Conservation (phyloP, 2,329 filamentous ascomycete species). For the Alternaria tenuissima region DNA sequence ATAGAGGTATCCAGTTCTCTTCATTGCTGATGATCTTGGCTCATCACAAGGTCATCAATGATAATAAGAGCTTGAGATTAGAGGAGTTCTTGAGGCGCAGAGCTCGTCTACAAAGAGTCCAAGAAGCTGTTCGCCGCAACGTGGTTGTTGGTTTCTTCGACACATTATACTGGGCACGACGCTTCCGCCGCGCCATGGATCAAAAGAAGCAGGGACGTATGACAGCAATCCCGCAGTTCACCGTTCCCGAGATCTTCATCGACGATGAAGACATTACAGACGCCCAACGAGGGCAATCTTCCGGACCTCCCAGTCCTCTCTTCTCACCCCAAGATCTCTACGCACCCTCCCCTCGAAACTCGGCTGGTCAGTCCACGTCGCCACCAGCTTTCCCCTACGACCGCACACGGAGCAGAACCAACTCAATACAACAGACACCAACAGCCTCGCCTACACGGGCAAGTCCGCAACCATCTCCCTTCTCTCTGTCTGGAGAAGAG, state of each 20-base stretch:
- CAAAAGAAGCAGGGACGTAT: slow-evolving; percentile 76
- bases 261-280: slow-evolving; percentile 73
- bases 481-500: slow-evolving; percentile 36
- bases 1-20: slow-evolving; percentile 89
- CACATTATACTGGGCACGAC: slow-evolving; percentile 85
- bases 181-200: slow-evolving; percentile 79
- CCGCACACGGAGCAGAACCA: slow-evolving; percentile 43
- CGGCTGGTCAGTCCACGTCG: slow-evolving; percentile 35
- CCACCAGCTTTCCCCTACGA: slow-evolving; percentile 37
- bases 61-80: slow-evolving; percentile 92
- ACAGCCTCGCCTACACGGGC: slow-evolving; percentile 43
- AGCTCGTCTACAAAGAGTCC: slow-evolving; percentile 88
- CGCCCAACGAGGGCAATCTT: slow-evolving; percentile 48
- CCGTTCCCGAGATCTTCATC: slow-evolving; percentile 88
- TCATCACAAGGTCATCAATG: slow-evolving; percentile 98
- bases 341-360: slow-evolving; percentile 28
- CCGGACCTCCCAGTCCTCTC: slow-evolving; percentile 44
- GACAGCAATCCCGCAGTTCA: slow-evolving; percentile 78
- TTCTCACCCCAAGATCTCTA: slow-evolving; percentile 44
- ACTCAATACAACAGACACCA: slow-evolving; percentile 52
- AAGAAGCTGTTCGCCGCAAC: slow-evolving; percentile 90
- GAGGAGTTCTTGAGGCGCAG: slow-evolving; percentile 94
- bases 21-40: slow-evolving; percentile 93
- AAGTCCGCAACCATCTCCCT: slow-evolving; percentile 40
- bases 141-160: slow-evolving; percentile 96